Evolutionary conservation across 1,284 basidiomycete genomes (phyloP).

Genomic region (Melanopsichium pennsylvanicum): DNA sequence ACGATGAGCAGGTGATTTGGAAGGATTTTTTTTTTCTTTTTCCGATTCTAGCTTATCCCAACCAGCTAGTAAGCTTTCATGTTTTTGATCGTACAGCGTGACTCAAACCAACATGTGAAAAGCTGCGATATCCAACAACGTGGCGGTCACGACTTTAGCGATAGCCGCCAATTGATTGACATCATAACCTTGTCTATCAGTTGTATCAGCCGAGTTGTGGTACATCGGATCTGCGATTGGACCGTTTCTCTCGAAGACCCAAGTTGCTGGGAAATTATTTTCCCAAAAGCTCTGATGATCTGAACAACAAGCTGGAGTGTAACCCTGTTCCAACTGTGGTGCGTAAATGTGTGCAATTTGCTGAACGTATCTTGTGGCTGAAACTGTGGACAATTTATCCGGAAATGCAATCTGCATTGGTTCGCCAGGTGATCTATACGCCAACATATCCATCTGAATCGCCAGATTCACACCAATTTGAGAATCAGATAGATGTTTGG

Average conservation of each 20-base stretch:
- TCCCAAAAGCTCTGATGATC: constrained; percentile 65
- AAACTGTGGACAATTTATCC: constrained; percentile 53
- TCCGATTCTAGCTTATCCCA: no score
- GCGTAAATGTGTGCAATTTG: constrained; percentile 58
- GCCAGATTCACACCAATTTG: constrained; percentile 22
- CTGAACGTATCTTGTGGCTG: constrained; percentile 51
- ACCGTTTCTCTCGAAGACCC: constrained; percentile 66
- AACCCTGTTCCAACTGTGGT: constrained; percentile 49
- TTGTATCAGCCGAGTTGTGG: constrained; percentile 62
- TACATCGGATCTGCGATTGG: constrained; percentile 64
- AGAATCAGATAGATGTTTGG: constrained; percentile 7
- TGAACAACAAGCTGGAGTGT: constrained; percentile 62
- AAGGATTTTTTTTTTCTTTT: no score
- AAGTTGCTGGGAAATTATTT: constrained; percentile 42
- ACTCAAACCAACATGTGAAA: constrained; percentile 6
- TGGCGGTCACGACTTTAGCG: constrained; percentile 56
- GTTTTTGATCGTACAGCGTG: no score
- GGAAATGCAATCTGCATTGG: constrained; percentile 64
- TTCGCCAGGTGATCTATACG: constrained; percentile 56
- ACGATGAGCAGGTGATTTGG: no score
- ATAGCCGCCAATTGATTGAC: constrained; percentile 60
- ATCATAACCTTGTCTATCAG: constrained; percentile 56
- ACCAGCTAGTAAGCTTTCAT: no score
- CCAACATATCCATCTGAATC: constrained; percentile 61
- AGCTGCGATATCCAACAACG: constrained; percentile 40